phyloP scores from a whole-genome alignment of 768 basidiomycete genomes.

The Collybia nuda region DNA sequence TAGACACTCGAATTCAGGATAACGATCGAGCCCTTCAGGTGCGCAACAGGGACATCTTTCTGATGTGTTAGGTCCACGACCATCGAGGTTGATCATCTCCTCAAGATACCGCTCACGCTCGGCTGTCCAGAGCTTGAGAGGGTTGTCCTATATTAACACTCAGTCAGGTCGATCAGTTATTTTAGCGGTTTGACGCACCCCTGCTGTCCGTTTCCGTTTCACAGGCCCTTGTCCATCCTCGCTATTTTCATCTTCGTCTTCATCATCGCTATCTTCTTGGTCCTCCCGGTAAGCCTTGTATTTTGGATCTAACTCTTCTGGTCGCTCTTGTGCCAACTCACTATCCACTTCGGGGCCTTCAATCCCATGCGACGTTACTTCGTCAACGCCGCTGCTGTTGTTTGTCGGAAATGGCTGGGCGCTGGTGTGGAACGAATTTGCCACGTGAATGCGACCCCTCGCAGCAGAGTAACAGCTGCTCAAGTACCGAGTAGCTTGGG shows the following conservation, averaged over 20 bases:
- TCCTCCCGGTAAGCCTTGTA: conserved; percentile 8
- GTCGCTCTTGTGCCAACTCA: no score
- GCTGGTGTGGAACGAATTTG: no score
- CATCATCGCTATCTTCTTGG: not conserved
- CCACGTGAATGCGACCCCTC: no score
- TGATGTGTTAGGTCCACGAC: not conserved
- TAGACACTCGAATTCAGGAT: conserved; percentile 5
- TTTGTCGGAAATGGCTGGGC: no score
- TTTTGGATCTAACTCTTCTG: conserved; percentile 2
- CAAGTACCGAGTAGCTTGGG: no score
- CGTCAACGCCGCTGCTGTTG: no score
- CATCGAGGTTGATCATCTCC: conserved; percentile 12
- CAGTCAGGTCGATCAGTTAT: no score
- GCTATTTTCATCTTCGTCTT: not conserved
- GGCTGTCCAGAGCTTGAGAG: conserved; percentile 1
- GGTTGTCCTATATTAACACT: conserved; percentile 5
- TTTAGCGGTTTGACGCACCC: not conserved
- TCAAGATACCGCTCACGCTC: conserved; percentile 9
- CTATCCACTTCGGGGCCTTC: no score
- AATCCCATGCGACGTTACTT: no score
- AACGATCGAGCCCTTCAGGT: not conserved
- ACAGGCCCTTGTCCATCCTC: not conserved
- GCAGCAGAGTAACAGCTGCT: no score
- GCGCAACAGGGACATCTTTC: not conserved
- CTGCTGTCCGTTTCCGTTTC: conserved; percentile 1